Evolutionary conservation across 2,329 filamentous ascomycete species (phyloP).

Genomic region (Corinectria fuckeliana): DNA sequence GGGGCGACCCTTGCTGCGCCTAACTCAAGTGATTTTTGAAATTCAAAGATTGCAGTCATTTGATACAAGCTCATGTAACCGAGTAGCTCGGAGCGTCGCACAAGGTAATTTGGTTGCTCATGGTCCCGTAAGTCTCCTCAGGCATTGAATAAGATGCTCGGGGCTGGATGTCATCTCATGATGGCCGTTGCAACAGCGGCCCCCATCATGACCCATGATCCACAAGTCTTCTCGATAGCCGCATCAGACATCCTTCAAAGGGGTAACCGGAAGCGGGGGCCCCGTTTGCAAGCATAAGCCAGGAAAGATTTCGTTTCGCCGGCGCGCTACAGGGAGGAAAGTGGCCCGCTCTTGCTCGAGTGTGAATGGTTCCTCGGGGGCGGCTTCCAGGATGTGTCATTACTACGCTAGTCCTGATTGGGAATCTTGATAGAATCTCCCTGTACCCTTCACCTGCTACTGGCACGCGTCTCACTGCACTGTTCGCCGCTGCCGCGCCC

Average conservation of each 20-base stretch:
- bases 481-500: conserved; percentile 28
- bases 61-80: background rate
- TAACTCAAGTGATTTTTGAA: background rate
- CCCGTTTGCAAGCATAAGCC: conserved; percentile 14
- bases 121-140: background rate
- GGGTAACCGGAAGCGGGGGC: conserved; percentile 1
- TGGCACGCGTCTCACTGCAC: conserved; percentile 41
- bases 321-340: conserved; percentile 17
- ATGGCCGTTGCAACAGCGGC: background rate
- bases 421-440: conserved; percentile 42
- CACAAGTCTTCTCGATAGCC: conserved; percentile 7
- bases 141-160: background rate
- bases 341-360: conserved; percentile 22
- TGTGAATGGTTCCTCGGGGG: conserved; percentile 30
- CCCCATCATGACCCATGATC: conserved; percentile 12
- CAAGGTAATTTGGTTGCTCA: background rate
- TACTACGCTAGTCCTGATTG: conserved; percentile 38
- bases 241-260: conserved; percentile 8
- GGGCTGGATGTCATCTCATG: conserved; percentile 2
- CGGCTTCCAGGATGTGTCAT: conserved; percentile 27
- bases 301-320: conserved; percentile 4
- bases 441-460: conserved; percentile 35
- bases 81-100: background rate
- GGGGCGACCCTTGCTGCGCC: background rate
- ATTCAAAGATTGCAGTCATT: background rate